Evolutionary conservation across 768 basidiomycete species (phyloP), one percentile per base, ranked within the genome.

Genomic region (Lentinula boryana): DNA sequence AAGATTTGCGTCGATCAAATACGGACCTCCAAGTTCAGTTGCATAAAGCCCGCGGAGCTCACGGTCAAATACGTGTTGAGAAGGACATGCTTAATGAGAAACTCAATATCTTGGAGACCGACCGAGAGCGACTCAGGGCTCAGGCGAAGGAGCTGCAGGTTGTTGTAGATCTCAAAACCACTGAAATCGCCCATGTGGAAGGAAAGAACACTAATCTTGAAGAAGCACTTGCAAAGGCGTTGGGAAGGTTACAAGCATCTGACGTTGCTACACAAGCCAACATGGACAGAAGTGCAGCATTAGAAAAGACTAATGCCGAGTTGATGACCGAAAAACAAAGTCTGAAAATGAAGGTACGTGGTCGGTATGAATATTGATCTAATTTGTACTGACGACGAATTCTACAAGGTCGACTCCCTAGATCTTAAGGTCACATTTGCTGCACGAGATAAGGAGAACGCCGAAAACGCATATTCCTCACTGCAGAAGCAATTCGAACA

Each of bases 31-130:
- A 91, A 67, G 75, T 85, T 36, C 87, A 91, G 66, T 67, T 93
- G 10, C 82, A 84, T 12, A 91, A 90, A 72, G 88, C 91, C 54
- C 87, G 89, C 57, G 83, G 85, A 21, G 84, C 85, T 13, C 86
- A 91, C 65, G 89, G 90, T 0, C 87, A 89, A 68, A 81, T 88
- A 5, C 84, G 89, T 15, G 89, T 89, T 13, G 91, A 94, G 76
- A 94, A 92, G 73, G 91, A 93, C 53, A 74, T 83, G 40, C 69
- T 91, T 50, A 72, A 67, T 21, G 88, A 91, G 63, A 88, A 88
- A 63, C 72, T 90, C 33, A 73, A 70, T 23, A 75, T 75, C 23
- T 76, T 77, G 0, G 91, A 93, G 69, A 75, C 70, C 32, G 90
- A 93, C 57, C 83, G 89, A 21, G 88, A 93, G 21, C 72, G 73